These are phyloP conservation scores for Aureobasidium zeae DNA, from an alignment of 2,329 filamentous ascomycete genomes.

Conservation along the genomic window DNA sequence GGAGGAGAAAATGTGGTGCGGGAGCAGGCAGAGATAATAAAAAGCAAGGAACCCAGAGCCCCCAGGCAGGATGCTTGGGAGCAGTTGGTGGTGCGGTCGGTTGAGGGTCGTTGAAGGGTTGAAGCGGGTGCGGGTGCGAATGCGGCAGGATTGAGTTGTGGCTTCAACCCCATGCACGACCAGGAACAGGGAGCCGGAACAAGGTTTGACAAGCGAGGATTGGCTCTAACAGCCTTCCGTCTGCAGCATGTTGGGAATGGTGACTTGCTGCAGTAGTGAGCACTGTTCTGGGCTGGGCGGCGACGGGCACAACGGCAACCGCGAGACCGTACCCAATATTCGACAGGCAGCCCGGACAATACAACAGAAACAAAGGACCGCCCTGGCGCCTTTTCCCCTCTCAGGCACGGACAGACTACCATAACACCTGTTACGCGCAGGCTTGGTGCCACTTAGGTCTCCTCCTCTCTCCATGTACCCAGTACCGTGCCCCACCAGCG, in stretches of 20 bases:
- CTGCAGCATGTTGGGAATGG: slow-evolving; percentile 16
- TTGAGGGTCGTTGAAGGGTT: slow-evolving; percentile 16
- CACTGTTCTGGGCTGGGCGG: slow-evolving; percentile 13
- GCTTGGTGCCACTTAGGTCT: slow-evolving; percentile 11
- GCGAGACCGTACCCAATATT: slow-evolving; percentile 11
- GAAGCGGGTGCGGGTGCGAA: slow-evolving; percentile 17
- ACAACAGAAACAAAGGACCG: slow-evolving; percentile 12
- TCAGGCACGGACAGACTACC: slow-evolving; percentile 13
- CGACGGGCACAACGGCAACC: slow-evolving; percentile 15
- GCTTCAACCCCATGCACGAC: slow-evolving; percentile 16
- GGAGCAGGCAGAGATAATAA: slow-evolving; percentile 15
- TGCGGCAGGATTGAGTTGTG: slow-evolving; percentile 15
- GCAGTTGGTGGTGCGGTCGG: slow-evolving; percentile 15
- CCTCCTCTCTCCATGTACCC: slow-evolving; percentile 6
- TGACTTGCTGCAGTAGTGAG: slow-evolving; percentile 9
- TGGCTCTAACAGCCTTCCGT: slow-evolving; percentile 12
- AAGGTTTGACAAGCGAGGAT: slow-evolving; percentile 17
- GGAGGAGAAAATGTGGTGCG: slow-evolving; percentile 9
- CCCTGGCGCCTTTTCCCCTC: slow-evolving; percentile 6
- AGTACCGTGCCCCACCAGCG: slow-evolving; percentile 8
- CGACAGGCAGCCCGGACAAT: slow-evolving; percentile 13
- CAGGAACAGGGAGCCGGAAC: slow-evolving; percentile 16
- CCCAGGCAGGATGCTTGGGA: slow-evolving; percentile 15
- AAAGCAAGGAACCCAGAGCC: slow-evolving; percentile 17
- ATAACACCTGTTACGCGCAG: slow-evolving; percentile 8